Conservation (phyloP, 768 basidiomycete genomes). For the Pleurotus platypus region DNA sequence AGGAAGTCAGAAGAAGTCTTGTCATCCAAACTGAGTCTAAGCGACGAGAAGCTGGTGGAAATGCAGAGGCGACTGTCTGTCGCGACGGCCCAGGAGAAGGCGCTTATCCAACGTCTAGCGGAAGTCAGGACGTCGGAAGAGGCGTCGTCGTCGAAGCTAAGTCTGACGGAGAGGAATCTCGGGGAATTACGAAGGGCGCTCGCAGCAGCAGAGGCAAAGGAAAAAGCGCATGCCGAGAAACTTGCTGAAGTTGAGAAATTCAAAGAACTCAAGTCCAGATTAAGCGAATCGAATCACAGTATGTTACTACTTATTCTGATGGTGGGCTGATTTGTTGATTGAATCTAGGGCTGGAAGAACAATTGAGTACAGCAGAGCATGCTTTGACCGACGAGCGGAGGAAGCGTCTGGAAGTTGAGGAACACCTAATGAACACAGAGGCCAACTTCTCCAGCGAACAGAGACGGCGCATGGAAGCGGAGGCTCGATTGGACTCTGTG, state of each 20-base stretch:
- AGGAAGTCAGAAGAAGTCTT: not conserved
- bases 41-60: not conserved
- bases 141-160: slow-evolving; percentile 12
- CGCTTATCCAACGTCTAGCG: not conserved
- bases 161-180: slow-evolving; percentile 15
- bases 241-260: slow-evolving; percentile 16
- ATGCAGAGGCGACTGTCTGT: not conserved
- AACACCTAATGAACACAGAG: too few species aligned
- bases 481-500: slow-evolving; percentile 20
- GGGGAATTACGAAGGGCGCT: slow-evolving; percentile 24
- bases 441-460: too few species aligned
- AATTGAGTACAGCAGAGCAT: too few species aligned
- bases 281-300: not conserved
- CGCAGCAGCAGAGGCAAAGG: slow-evolving; percentile 18
- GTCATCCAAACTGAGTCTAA: not conserved
- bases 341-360: slow-evolving; percentile 17
- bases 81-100: not conserved
- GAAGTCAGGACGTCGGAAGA: not conserved
- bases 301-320: too few species aligned
- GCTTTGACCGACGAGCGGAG: too few species aligned
- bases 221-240: slow-evolving; percentile 21
- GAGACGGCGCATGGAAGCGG: too few species aligned
- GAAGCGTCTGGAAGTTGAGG: too few species aligned
- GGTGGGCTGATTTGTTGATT: not conserved
- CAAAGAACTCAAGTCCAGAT: too few species aligned